Percentiles rank a stretch among this genome's conserved stretches.
phyloP scores from a whole-genome alignment of 2,329 filamentous ascomycete species.

The Xylariaceae sp. region DNA sequence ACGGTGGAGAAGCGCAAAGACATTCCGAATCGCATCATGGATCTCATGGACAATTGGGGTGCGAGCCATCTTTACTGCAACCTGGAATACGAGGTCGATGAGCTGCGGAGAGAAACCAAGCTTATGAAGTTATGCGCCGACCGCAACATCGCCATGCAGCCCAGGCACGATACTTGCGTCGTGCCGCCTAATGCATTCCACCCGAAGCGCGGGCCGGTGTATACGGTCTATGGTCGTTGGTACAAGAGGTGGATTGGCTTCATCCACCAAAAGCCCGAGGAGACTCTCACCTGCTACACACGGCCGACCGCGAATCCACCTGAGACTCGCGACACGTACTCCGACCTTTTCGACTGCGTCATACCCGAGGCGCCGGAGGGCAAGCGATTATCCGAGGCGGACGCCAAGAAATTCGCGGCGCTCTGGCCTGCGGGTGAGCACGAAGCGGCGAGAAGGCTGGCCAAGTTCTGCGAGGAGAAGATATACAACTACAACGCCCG shows the following conservation, averaged over 20 bases:
- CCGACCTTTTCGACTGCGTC: slow-evolving; percentile 46
- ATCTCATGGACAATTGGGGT: slow-evolving; percentile 65
- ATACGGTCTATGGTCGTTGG: slow-evolving; percentile 82
- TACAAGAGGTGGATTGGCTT: slow-evolving; percentile 70
- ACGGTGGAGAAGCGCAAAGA: slow-evolving; percentile 60
- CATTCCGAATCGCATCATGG: slow-evolving; percentile 56
- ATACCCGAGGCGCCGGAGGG: slow-evolving; percentile 59
- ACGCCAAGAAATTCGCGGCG: slow-evolving; percentile 50
- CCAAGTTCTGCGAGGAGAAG: slow-evolving; percentile 62
- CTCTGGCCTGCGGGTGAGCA: slow-evolving; percentile 74
- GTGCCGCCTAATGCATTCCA: slow-evolving; percentile 66
- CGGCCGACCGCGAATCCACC: slow-evolving; percentile 52
- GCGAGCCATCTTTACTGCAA: slow-evolving; percentile 74
- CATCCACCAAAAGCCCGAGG: slow-evolving; percentile 61
- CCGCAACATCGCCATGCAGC: slow-evolving; percentile 62
- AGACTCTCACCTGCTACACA: slow-evolving; percentile 56
- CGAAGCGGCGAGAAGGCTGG: slow-evolving; percentile 59
- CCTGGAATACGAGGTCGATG: slow-evolving; percentile 88
- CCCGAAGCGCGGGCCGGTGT: slow-evolving; percentile 68
- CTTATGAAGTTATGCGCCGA: slow-evolving; percentile 58
- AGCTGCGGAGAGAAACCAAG: slow-evolving; percentile 69
- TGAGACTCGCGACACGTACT: slow-evolving; percentile 34
- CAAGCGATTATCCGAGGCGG: slow-evolving; percentile 56
- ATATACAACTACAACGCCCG: slow-evolving; percentile 56
- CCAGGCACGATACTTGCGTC: slow-evolving; percentile 75